Base-by-base conservation (phyloP, 2,329 filamentous ascomycete species). In the Aspergillus piperis region DNA sequence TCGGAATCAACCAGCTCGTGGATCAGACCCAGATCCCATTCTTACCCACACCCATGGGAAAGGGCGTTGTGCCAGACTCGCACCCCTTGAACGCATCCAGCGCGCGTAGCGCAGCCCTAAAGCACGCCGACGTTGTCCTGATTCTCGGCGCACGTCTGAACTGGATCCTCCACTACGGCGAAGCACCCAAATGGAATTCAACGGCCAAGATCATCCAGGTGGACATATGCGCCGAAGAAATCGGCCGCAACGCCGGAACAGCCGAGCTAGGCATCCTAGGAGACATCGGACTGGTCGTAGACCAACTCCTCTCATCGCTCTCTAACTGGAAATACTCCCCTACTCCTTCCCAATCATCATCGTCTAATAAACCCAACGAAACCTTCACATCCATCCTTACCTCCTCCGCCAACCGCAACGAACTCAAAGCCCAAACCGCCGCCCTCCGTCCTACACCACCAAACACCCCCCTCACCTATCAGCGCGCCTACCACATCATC, bases 41-140 rank as follows among this genome's bases (percentile, higher is more conserved):
- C 67, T 73, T 86, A 6, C 83, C 83, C 0, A 84, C 83, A 1
- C 84, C 84, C 1, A 86, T 86, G 82, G 84, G 83, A 4, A 86
- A 86, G 67, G 84, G 84, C 21, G 77, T 86, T 5, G 65, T 86
- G 1, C 76, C 83, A 8, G 83, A 86, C 64, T 83, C 81, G 0
- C 81, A 84, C 66, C 75, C 78, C 0, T 73, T 79, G 52, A 86
- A 86, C 66, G 77, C 76, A 15, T 82, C 83, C 2, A 81, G 83
- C 50, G 83, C 84, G 3, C 78, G 84, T 57, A 84, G 82, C 47
- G 76, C 81, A 15, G 83, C 83, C 3, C 71, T 86, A 42, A 81
- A 81, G 66, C 71, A 80, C 42, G 82, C 84, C 3, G 84, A 86
- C 66, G 80, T 86, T 1, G 81, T 85, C 15, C 69, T 86, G 3